phyloP scores from a whole-genome alignment of 2,329 filamentous ascomycete species.

The Blumeria hordei region DNA sequence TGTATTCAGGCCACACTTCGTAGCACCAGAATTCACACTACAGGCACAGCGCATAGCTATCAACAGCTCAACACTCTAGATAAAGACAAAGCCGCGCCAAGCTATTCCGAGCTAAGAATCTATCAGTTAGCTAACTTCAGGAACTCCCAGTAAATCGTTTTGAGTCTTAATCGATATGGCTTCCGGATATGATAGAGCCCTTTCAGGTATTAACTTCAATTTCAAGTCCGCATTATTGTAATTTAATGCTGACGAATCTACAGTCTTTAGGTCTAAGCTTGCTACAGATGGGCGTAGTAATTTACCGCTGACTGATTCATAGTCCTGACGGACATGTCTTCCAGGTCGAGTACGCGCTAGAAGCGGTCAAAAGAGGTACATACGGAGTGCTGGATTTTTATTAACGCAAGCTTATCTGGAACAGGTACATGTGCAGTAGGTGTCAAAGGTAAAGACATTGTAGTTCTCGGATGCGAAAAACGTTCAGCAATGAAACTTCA shows the following conservation, averaged over 20 bases:
- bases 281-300: neutral
- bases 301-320: slow-evolving; percentile 21
- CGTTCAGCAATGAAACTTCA: slow-evolving; percentile 97
- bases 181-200: slow-evolving; percentile 95
- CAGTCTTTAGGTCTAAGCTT: slow-evolving; percentile 56
- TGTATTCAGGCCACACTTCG: neutral
- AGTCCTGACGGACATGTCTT: slow-evolving; percentile 99
- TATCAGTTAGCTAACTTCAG: neutral
- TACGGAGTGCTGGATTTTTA: neutral
- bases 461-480: slow-evolving; percentile 96
- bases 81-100: neutral
- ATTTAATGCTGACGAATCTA: slow-evolving; percentile 11
- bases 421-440: slow-evolving; percentile 90
- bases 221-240: slow-evolving; percentile 20
- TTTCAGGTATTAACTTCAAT: slow-evolving; percentile 44
- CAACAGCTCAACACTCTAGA: neutral
- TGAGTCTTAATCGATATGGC: slow-evolving; percentile 33
- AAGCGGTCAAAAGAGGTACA: slow-evolving; percentile 91
- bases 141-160: neutral
- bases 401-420: slow-evolving; percentile 6
- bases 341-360: slow-evolving; percentile 97
- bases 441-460: slow-evolving; percentile 83
- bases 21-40: neutral
- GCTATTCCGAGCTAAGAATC: neutral
- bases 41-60: neutral